Percentiles rank a stretch among this genome's conserved stretches.
Conservation (phyloP, 2,329 filamentous ascomycete genomes). For the Pseudogymnoascus sp. region DNA sequence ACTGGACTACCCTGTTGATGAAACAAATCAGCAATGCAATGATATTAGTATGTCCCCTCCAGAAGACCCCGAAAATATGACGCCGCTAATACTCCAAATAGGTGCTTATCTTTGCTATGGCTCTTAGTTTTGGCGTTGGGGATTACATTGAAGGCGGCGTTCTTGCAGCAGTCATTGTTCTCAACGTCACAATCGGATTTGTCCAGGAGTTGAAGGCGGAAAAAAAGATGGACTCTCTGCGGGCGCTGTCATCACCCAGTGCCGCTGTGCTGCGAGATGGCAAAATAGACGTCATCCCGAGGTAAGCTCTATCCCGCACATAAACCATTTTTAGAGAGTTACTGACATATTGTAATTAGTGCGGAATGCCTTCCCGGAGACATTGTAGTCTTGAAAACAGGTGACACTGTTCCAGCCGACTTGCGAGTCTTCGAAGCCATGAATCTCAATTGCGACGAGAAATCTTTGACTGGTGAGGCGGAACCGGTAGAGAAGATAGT, state of each 20-base stretch:
- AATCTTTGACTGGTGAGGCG: constrained; percentile 95
- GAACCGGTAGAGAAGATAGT: constrained; percentile 84
- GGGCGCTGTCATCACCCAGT: constrained; percentile 46
- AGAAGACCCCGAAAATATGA: neutral
- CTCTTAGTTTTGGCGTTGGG: constrained; percentile 39
- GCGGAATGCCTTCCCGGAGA: constrained; percentile 62
- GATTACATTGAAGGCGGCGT: constrained; percentile 52
- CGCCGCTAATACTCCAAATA: constrained; percentile 36
- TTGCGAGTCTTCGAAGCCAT: constrained; percentile 49
- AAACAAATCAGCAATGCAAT: constrained; percentile 71
- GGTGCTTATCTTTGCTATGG: constrained; percentile 30
- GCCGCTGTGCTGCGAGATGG: constrained; percentile 50
- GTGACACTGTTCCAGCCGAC: constrained; percentile 93
- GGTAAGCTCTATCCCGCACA: constrained; percentile 13
- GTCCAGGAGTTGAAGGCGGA: constrained; percentile 52
- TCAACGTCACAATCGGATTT: constrained; percentile 51
- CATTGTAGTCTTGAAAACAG: constrained; percentile 82
- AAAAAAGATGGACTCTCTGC: constrained; percentile 49
- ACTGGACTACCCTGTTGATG: constrained; percentile 62
- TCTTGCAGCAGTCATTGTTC: constrained; percentile 48
- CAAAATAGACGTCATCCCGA: constrained; percentile 32
- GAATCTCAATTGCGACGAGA: constrained; percentile 69
- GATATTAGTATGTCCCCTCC: constrained; percentile 50
- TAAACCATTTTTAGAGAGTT: neutral
- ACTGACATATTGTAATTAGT: constrained; percentile 38